Conservation (phyloP, 2,329 filamentous ascomycete genomes). For the Claviceps citrina region DNA sequence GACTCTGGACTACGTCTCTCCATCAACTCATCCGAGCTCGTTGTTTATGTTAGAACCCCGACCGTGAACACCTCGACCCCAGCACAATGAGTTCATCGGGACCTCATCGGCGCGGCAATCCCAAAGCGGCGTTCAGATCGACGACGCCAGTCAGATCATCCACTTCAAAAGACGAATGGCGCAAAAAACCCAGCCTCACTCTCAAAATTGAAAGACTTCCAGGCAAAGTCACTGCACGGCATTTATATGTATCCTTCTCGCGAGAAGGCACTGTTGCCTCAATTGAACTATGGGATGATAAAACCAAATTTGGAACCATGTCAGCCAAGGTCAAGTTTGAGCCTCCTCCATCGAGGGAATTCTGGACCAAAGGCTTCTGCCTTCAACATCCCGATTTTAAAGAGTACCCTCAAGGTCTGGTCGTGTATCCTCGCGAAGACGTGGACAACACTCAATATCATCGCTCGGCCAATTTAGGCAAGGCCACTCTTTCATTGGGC, state of each 20-base stretch:
- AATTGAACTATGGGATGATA: conserved; percentile 44
- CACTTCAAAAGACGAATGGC: conserved; percentile 13
- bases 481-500: conserved; percentile 26
- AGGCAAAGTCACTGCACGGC: conserved; percentile 19
- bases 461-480: conserved; percentile 5
- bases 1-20: background rate
- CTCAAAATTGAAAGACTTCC: conserved; percentile 22
- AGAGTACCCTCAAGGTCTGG: conserved; percentile 10
- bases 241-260: conserved; percentile 38
- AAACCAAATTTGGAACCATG: conserved; percentile 8
- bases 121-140: background rate
- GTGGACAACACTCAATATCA: background rate
- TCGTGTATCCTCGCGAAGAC: conserved; percentile 7
- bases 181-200: conserved; percentile 18
- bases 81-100: background rate
- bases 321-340: conserved; percentile 38
- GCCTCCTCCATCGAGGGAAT: conserved; percentile 35
- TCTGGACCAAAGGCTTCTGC: conserved; percentile 29
- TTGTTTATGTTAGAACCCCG: background rate
- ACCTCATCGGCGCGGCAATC: background rate
- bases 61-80: background rate
- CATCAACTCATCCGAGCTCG: background rate
- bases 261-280: conserved; percentile 35
- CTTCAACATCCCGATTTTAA: conserved; percentile 13
- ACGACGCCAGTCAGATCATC: background rate